A percentile compares a stretch with the other conserved stretches of the same genome.
These are phyloP conservation scores for Mucuna pruriens DNA, from an alignment of 306 rosid genomes.

Conservation along the genomic window DNA sequence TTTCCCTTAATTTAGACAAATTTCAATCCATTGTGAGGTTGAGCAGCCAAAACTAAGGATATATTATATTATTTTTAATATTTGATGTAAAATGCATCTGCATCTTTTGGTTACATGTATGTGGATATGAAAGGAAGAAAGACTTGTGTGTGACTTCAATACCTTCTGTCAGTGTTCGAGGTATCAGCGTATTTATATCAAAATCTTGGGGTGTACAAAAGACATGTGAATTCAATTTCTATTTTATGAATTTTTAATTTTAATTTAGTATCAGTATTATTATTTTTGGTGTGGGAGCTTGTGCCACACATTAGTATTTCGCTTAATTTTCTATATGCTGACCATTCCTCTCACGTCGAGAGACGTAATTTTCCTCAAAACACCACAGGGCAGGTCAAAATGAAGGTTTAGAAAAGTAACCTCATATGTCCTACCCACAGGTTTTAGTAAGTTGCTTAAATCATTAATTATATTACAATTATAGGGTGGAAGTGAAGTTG, in stretches of 20 bases:
- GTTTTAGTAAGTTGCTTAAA: neutral
- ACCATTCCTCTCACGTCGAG: neutral
- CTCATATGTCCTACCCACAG: too few species aligned
- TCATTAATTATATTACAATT: neutral
- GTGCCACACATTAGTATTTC: too few species aligned
- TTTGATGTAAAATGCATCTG: slow-evolving; percentile 12
- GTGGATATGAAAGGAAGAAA: neutral
- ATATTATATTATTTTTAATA: neutral
- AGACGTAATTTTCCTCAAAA: neutral
- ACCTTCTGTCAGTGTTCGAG: neutral
- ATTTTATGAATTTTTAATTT: neutral
- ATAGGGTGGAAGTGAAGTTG: slow-evolving; percentile 62
- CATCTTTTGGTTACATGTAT: slow-evolving; percentile 20
- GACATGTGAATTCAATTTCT: neutral
- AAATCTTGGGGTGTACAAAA: neutral
- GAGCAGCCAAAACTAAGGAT: slow-evolving; percentile 13
- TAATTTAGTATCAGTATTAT: neutral
- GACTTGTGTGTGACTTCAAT: neutral
- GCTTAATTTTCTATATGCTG: too few species aligned
- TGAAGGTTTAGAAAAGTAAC: neutral
- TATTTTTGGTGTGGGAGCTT: neutral
- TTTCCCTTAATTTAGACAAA: slow-evolving; percentile 7
- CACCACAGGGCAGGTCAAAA: neutral
- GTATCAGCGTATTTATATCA: neutral
- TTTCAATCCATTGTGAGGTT: slow-evolving; percentile 19